phyloP scores from a whole-genome alignment of 345 rosid species.

The Salix dunnii region DNA sequence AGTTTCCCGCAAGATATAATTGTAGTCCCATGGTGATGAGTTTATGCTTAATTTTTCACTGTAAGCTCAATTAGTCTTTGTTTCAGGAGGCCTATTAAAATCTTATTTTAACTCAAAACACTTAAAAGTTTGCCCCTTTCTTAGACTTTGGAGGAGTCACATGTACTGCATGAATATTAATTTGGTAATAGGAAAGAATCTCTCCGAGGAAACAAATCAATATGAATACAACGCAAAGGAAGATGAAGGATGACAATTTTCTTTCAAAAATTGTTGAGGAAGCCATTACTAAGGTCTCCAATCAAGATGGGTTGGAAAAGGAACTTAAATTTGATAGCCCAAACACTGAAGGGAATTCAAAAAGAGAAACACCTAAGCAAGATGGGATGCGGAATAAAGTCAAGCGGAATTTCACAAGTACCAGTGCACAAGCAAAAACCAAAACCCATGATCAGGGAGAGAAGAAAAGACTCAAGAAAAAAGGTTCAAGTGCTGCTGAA shows the following conservation, averaged over 20 bases:
- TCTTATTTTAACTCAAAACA: neutral
- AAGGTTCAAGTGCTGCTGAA: neutral
- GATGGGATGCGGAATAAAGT: neutral
- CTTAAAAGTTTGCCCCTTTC: neutral
- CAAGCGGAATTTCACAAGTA: neutral
- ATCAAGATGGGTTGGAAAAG: conserved; percentile 20
- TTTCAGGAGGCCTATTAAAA: neutral
- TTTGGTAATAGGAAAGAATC: conserved; percentile 6
- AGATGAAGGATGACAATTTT: neutral
- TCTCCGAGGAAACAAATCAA: conserved; percentile 4
- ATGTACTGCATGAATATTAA: neutral
- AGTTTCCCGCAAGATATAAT: neutral
- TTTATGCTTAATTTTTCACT: neutral
- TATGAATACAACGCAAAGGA: neutral
- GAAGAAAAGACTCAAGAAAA: neutral
- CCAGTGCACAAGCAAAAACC: neutral
- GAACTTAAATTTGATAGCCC: conserved; percentile 2
- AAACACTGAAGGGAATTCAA: neutral
- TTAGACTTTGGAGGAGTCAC: neutral
- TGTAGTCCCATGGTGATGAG: neutral
- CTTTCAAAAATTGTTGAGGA: neutral
- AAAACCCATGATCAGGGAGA: neutral
- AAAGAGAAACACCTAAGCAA: neutral
- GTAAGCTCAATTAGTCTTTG: neutral
- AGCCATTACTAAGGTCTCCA: neutral